Conservation (phyloP, 2,329 filamentous ascomycete genomes). For the Penicillium hesseltinei region DNA sequence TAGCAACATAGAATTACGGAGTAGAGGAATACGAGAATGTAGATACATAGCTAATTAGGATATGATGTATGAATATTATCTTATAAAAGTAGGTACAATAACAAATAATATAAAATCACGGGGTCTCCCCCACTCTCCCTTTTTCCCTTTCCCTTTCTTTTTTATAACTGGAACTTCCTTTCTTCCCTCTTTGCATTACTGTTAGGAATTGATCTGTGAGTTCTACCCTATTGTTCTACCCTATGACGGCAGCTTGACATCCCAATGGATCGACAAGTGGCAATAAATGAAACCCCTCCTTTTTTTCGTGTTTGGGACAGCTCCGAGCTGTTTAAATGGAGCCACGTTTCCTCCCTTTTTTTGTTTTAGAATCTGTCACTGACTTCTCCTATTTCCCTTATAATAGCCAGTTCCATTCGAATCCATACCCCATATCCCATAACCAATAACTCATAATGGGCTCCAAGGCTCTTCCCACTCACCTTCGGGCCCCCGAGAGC, state of each 20-base stretch:
- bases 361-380: neutral
- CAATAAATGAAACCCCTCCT: conserved; percentile 19
- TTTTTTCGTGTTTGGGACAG: neutral
- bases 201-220: neutral
- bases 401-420: conserved; percentile 4
- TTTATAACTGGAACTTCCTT: neutral
- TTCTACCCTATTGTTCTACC: neutral
- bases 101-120: conserved; percentile 3
- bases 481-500: conserved; percentile 63
- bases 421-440: neutral
- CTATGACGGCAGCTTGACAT: conserved; percentile 35
- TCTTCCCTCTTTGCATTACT: neutral
- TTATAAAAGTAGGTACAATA: neutral
- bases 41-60: neutral
- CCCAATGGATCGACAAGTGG: conserved; percentile 31
- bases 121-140: conserved; percentile 1
- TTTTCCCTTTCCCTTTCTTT: conserved; percentile 7
- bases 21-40: neutral
- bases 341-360: conserved; percentile 14
- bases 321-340: neutral
- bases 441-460: conserved; percentile 57
- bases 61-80: neutral
- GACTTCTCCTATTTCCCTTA: conserved; percentile 5
- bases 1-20: too few relatives aligned
- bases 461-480: conserved; percentile 74